phyloP scores from a whole-genome alignment of 1,139 yeast species.

The Saccharomycopsis hybrid region DNA sequence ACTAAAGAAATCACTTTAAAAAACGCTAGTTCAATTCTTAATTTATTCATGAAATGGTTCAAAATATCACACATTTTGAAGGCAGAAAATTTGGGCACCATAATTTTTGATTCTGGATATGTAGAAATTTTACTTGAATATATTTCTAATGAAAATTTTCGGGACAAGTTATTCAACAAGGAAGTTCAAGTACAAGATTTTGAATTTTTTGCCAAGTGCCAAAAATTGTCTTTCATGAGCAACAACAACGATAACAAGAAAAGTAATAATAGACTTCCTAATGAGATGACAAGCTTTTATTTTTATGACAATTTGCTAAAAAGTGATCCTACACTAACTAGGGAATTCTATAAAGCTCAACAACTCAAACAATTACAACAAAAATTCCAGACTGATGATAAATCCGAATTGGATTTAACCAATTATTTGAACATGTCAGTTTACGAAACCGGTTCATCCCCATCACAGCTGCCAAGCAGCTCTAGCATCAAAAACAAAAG shows the following conservation, averaged over 20 bases:
- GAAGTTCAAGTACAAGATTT: constrained; percentile 35
- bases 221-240: neutral
- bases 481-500: neutral
- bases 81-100: constrained; percentile 63
- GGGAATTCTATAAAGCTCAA: constrained; percentile 7
- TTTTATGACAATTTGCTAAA: constrained; percentile 19
- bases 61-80: constrained; percentile 71
- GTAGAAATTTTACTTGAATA: constrained; percentile 39
- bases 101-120: constrained; percentile 69
- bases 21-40: constrained; percentile 50
- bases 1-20: constrained; percentile 62
- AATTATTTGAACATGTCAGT: neutral
- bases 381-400: constrained; percentile 1
- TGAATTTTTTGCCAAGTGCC: constrained; percentile 12
- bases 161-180: constrained; percentile 36
- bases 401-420: no score
- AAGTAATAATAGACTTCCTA: neutral
- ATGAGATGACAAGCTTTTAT: no score
- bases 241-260: neutral
- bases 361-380: constrained; percentile 12
- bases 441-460: neutral
- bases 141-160: constrained; percentile 32
- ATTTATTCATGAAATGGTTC: constrained; percentile 65
- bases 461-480: no score
- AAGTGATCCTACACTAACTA: constrained; percentile 12